A percentile compares a stretch with the other conserved stretches of the same genome.
phyloP scores from a whole-genome alignment of 1,284 basidiomycete species.

The Papiliotrema laurentii region DNA sequence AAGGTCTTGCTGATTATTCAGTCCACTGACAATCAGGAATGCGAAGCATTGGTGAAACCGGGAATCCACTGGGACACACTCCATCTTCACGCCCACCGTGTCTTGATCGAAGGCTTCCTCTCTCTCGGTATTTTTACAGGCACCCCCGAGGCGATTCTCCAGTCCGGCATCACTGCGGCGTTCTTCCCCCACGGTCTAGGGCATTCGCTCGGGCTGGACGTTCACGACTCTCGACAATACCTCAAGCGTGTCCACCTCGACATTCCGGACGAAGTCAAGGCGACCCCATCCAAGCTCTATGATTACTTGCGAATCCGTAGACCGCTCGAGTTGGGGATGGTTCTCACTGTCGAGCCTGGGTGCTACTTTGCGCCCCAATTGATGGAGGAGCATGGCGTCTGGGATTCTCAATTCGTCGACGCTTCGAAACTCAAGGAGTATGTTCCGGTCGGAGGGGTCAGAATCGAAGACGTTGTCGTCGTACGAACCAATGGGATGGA shows the following conservation, averaged over 20 bases:
- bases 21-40: conserved; percentile 52
- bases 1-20: not conserved
- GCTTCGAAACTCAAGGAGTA: conserved; percentile 66
- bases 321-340: conserved; percentile 69
- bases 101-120: conserved; percentile 72
- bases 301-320: conserved; percentile 70
- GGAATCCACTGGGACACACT: conserved; percentile 79
- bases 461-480: conserved; percentile 82
- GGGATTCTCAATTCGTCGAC: conserved; percentile 64
- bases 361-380: conserved; percentile 79
- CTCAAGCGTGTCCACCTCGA: conserved; percentile 27
- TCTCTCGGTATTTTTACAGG: conserved; percentile 73
- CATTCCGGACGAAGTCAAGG: conserved; percentile 31
- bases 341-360: conserved; percentile 76
- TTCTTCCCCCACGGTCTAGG: conserved; percentile 90
- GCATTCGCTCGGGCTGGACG: conserved; percentile 82
- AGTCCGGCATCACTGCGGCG: conserved; percentile 67
- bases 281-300: conserved; percentile 62
- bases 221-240: conserved; percentile 58
- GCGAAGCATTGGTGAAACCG: conserved; percentile 64
- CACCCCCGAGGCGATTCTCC: conserved; percentile 62
- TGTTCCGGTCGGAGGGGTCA: conserved; percentile 74
- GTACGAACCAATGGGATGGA: conserved; percentile 64
- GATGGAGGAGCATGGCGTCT: conserved; percentile 56
- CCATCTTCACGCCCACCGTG: conserved; percentile 72